Evolutionary conservation across 306 rosid species (phyloP).

Genomic region (Cucurbita ficifolia): DNA sequence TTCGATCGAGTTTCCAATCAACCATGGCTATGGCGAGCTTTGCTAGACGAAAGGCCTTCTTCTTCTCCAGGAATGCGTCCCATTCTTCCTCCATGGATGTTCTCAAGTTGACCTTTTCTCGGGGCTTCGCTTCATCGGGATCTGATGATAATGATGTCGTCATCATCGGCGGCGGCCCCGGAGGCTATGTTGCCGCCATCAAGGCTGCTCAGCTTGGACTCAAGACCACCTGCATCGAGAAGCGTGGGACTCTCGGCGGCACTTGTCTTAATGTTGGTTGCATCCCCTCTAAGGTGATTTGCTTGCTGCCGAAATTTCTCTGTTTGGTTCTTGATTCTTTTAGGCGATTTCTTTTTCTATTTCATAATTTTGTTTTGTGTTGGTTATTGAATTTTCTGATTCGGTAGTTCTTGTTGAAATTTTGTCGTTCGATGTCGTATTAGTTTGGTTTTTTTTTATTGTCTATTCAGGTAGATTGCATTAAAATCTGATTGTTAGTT

Average conservation of each 20-base stretch:
- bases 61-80: conserved; percentile 26
- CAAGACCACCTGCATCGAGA: conserved; percentile 94
- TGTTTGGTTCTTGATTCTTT: background rate
- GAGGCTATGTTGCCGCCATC: conserved; percentile 97
- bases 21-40: conserved; percentile 61
- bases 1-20: background rate
- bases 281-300: conserved; percentile 81
- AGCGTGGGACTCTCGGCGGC: conserved; percentile 94
- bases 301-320: background rate
- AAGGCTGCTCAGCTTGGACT: conserved; percentile 95
- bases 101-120: conserved; percentile 26
- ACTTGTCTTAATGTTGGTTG: conserved; percentile 99
- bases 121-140: conserved; percentile 71
- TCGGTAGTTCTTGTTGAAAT: background rate
- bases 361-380: background rate
- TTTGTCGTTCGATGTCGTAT: background rate
- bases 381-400: background rate
- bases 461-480: background rate
- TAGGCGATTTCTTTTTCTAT: background rate
- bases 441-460: background rate
- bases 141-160: conserved; percentile 93
- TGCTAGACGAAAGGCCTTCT: conserved; percentile 69
- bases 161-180: conserved; percentile 95
- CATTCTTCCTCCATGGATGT: conserved; percentile 23
- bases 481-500: background rate